Percentiles rank a stretch among this genome's conserved stretches.
These are phyloP conservation scores for Cicer cuneatum DNA, from an alignment of 306 rosid species.

Conservation along the genomic window DNA sequence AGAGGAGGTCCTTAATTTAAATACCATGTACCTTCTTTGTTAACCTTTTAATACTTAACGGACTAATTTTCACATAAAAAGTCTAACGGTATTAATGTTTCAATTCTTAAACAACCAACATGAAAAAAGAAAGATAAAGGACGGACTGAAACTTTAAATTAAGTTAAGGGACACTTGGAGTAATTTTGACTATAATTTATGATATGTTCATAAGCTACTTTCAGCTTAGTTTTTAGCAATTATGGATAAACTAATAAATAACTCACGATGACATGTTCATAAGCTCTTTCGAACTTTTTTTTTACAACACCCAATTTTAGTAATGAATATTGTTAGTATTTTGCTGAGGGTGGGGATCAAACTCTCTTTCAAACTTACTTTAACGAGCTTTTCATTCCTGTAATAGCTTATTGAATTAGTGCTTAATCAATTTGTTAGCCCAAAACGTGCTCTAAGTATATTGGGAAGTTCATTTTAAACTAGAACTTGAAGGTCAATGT, in stretches of 20 bases:
- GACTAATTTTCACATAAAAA: too few relatives aligned
- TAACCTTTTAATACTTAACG: too few relatives aligned
- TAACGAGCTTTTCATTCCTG: neutral
- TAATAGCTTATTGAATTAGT: neutral
- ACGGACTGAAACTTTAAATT: too few relatives aligned
- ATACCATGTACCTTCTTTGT: too few relatives aligned
- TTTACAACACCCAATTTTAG: too few relatives aligned
- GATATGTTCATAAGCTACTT: constrained; percentile 2
- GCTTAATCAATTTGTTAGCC: neutral
- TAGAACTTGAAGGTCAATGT: constrained; percentile 15
- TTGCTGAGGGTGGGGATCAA: too few relatives aligned
- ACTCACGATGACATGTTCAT: neutral
- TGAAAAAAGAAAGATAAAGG: too few relatives aligned
- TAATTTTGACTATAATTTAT: too few relatives aligned
- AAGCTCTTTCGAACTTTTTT: neutral
- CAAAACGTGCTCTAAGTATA: neutral
- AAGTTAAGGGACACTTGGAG: too few relatives aligned
- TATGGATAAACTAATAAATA: neutral
- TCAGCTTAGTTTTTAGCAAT: neutral
- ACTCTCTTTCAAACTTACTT: neutral
- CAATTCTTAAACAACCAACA: neutral
- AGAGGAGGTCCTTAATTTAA: neutral
- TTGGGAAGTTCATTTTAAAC: constrained; percentile 20
- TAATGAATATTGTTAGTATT: too few relatives aligned
- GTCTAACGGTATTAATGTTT: neutral